phyloP scores from a whole-genome alignment of 2,329 filamentous ascomycete species.

The Fusarium guadeloupense region DNA sequence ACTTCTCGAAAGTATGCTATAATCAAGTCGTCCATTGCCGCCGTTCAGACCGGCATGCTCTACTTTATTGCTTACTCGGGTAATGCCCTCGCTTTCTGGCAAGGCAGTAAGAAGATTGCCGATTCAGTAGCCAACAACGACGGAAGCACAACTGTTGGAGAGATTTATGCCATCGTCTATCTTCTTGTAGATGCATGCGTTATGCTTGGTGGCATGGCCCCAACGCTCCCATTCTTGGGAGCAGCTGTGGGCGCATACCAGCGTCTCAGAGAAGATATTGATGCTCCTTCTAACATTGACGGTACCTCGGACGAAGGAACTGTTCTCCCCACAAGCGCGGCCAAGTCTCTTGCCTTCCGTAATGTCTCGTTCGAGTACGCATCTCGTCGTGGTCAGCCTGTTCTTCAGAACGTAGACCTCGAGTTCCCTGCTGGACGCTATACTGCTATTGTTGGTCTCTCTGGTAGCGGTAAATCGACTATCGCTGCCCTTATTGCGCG shows the following conservation, averaged over 20 bases:
- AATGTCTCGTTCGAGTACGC: constrained; percentile 56
- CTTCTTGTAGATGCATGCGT: constrained; percentile 71
- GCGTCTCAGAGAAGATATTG: constrained; percentile 66
- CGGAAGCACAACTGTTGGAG: constrained; percentile 51
- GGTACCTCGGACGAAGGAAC: constrained; percentile 47
- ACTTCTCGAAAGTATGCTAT: constrained; percentile 61
- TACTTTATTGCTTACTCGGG: constrained; percentile 74
- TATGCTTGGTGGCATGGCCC: constrained; percentile 69
- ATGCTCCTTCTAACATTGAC: constrained; percentile 59
- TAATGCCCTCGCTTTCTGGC: constrained; percentile 74
- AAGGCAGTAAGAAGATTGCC: constrained; percentile 64
- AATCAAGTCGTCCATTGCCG: constrained; percentile 65
- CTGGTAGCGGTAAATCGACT: constrained; percentile 66
- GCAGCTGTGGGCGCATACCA: constrained; percentile 65
- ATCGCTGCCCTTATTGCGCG: constrained; percentile 63
- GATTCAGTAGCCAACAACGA: constrained; percentile 48
- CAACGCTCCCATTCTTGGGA: constrained; percentile 68
- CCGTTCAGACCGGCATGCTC: constrained; percentile 65
- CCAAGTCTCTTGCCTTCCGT: constrained; percentile 45
- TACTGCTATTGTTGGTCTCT: constrained; percentile 66
- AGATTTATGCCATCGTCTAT: constrained; percentile 59
- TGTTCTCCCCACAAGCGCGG: constrained; percentile 56
- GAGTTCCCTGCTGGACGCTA: constrained; percentile 56
- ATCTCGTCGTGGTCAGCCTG: constrained; percentile 52
- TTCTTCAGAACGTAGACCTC: constrained; percentile 57